These are phyloP conservation scores for Russula earlei DNA, from an alignment of 768 basidiomycete species.

Conservation along the genomic window DNA sequence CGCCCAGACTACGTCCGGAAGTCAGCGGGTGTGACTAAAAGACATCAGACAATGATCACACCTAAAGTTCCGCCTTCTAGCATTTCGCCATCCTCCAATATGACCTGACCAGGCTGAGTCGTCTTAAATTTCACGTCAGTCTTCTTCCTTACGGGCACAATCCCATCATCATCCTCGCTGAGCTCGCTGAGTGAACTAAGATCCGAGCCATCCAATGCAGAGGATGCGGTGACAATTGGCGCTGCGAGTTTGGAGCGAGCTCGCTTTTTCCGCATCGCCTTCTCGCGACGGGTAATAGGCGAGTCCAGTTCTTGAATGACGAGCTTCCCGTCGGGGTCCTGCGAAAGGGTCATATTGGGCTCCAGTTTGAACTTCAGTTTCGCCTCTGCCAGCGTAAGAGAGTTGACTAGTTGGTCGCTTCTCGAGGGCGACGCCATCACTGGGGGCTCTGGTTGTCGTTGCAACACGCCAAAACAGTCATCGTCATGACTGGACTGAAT, in stretches of 20 bases:
- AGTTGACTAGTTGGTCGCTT: background rate
- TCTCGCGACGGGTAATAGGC: conserved; percentile 54
- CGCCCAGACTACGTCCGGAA: conserved; percentile 59
- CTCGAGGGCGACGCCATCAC: background rate
- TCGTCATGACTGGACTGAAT: background rate
- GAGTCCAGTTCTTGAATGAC: conserved; percentile 69
- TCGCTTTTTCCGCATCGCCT: conserved; percentile 36
- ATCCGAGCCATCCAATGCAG: conserved; percentile 10
- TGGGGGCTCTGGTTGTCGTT: background rate
- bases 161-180: conserved; percentile 14
- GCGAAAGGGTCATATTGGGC: conserved; percentile 21
- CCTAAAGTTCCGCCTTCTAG: conserved; percentile 57
- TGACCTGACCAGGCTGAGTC: conserved; percentile 27
- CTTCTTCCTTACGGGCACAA: background rate
- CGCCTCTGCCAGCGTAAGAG: conserved; percentile 7
- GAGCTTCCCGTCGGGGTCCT: conserved; percentile 38
- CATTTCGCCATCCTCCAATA: conserved; percentile 29
- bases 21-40: background rate
- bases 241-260: conserved; percentile 16
- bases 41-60: conserved; percentile 27
- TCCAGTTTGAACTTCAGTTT: conserved; percentile 5
- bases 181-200: conserved; percentile 18
- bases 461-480: background rate
- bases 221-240: conserved; percentile 3
- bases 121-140: conserved; percentile 1